phyloP scores from a whole-genome alignment of 805 yeast genomes.

The Saccharomycopsis sp. region DNA sequence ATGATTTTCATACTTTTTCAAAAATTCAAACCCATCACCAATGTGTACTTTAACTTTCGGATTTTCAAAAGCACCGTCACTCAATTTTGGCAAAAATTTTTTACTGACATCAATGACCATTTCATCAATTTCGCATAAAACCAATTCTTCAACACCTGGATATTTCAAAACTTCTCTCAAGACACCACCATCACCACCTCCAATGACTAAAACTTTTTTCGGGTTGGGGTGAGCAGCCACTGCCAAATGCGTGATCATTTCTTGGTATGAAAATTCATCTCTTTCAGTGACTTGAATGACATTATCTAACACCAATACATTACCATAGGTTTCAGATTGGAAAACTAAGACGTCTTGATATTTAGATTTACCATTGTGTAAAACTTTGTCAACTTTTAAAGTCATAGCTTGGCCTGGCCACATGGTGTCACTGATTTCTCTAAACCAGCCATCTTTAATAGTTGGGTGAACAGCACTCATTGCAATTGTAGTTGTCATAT shows the following conservation, averaged over 20 bases:
- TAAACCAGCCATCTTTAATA: constrained; percentile 82
- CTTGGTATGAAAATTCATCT: constrained; percentile 96
- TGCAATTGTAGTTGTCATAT: neutral
- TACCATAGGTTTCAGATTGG: constrained; percentile 90
- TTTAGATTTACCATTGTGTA: constrained; percentile 78
- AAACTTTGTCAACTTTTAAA: constrained; percentile 75
- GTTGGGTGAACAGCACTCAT: neutral
- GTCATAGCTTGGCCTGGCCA: constrained; percentile 99
- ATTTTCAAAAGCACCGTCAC: constrained; percentile 66
- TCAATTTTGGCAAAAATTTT: constrained; percentile 80
- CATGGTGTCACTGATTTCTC: constrained; percentile 90
- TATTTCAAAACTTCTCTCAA: constrained; percentile 92
- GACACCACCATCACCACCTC: constrained; percentile 99
- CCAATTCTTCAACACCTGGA: constrained; percentile 76
- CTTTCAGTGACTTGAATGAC: constrained; percentile 95
- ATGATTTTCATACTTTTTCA: constrained; percentile 73
- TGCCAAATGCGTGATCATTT: constrained; percentile 94
- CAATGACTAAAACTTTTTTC: constrained; percentile 86
- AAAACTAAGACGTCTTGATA: constrained; percentile 93
- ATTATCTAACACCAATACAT: constrained; percentile 89
- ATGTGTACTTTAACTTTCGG: constrained; percentile 87
- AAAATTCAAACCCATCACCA: constrained; percentile 97
- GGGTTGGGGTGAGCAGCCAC: constrained; percentile 92
- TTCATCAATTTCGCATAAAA: constrained; percentile 93
- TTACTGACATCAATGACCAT: constrained; percentile 83